These are phyloP conservation scores for Dactylellina drechsleri DNA, from an alignment of 2,329 filamentous ascomycete genomes.

Conservation along the genomic window DNA sequence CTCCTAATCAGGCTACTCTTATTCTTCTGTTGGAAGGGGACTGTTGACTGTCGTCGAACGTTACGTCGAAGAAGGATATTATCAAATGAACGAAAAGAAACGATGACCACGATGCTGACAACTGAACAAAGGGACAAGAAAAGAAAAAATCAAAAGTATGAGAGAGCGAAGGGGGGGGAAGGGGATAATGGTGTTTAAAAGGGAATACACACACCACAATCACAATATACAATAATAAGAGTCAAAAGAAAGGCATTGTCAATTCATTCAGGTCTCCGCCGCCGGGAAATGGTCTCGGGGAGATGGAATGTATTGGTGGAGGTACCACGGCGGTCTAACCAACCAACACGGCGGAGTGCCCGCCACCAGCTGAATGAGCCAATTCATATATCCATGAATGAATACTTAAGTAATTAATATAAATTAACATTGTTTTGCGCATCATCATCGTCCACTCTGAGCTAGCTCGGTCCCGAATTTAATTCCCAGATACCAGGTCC, in stretches of 20 bases:
- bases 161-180: conserved; percentile 7
- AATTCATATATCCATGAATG: too few species aligned
- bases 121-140: neutral
- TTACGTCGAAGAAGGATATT: neutral
- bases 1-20: neutral
- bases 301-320: conserved; percentile 6
- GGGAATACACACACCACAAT: neutral
- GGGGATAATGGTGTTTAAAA: neutral
- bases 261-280: neutral
- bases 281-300: neutral
- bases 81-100: neutral
- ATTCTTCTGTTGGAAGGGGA: neutral
- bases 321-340: too few species aligned
- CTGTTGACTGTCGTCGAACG: neutral
- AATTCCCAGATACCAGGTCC: too few species aligned
- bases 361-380: too few species aligned
- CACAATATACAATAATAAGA: too few species aligned
- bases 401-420: too few species aligned
- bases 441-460: too few species aligned
- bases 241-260: neutral
- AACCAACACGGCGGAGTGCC: too few species aligned
- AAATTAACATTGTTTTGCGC: too few species aligned
- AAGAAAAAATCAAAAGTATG: neutral
- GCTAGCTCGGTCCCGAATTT: too few species aligned
- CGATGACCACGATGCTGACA: neutral